Percentiles rank a stretch among this genome's conserved stretches.
Evolutionary conservation across 257 asterid species (phyloP).

Genomic region (Ilex asprella): DNA sequence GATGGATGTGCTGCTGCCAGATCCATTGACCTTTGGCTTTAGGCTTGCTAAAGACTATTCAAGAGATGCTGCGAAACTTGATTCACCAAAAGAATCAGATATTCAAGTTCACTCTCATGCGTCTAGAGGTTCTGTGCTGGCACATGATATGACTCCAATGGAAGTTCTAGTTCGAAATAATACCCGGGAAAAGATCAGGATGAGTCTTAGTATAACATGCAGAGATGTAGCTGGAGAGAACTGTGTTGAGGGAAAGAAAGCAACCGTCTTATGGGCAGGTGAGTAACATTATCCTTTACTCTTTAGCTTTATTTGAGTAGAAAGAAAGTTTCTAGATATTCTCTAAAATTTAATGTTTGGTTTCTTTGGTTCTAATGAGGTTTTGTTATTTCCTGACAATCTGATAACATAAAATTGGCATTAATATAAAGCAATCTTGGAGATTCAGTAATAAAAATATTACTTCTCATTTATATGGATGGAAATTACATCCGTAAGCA

Average conservation of each 20-base stretch:
- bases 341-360: too few species aligned
- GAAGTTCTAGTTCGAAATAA: constrained; percentile 94
- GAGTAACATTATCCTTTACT: constrained; percentile 2
- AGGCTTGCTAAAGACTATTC: constrained; percentile 47
- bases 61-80: constrained; percentile 14
- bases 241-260: constrained; percentile 83
- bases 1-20: constrained; percentile 93
- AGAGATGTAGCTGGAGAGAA: constrained; percentile 97
- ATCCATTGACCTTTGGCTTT: constrained; percentile 95
- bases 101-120: constrained; percentile 13
- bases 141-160: constrained; percentile 79
- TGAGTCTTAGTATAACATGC: constrained; percentile 74
- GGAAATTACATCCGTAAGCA: too few species aligned
- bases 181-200: constrained; percentile 64
- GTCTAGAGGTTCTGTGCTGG: constrained; percentile 40
- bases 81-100: constrained; percentile 30
- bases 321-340: too few species aligned
- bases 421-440: too few species aligned
- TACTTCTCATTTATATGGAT: too few species aligned
- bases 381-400: too few species aligned
- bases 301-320: too few species aligned
- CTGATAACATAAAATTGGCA: too few species aligned
- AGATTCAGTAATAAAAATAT: too few species aligned
- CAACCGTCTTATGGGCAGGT: constrained; percentile 99
- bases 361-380: too few species aligned